Evolutionary conservation across 2,329 filamentous ascomycete species (phyloP).

Genomic region (Neonectria punicea): DNA sequence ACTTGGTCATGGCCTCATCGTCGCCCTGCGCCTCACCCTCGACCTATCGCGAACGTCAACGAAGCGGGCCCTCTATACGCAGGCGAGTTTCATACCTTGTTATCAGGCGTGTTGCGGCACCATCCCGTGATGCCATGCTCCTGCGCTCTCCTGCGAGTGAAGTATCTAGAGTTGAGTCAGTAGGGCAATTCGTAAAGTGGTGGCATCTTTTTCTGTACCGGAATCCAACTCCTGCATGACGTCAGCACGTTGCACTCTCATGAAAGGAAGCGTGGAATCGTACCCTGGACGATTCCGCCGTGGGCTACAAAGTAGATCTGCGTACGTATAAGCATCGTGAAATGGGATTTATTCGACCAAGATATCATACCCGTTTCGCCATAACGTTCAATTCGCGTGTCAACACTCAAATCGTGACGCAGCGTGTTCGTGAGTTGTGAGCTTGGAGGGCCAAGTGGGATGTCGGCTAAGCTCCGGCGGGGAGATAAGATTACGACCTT

Average conservation of each 20-base stretch:
- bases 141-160: constrained; percentile 62
- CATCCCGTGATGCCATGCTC: constrained; percentile 67
- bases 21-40: constrained; percentile 89
- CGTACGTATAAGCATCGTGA: constrained; percentile 1
- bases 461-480: constrained; percentile 22
- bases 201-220: constrained; percentile 50
- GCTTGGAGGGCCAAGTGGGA: constrained; percentile 16
- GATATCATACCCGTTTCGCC: constrained; percentile 49
- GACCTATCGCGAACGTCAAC: constrained; percentile 67
- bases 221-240: constrained; percentile 63
- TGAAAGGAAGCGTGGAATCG: constrained; percentile 26
- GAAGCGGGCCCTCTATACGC: neutral
- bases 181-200: neutral
- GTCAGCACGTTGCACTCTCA: constrained; percentile 39
- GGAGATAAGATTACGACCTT: constrained; percentile 6
- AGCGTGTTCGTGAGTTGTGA: neutral
- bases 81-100: constrained; percentile 56
- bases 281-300: constrained; percentile 75
- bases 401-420: constrained; percentile 2
- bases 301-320: constrained; percentile 73
- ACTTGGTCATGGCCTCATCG: constrained; percentile 70
- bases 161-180: constrained; percentile 56
- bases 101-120: constrained; percentile 68
- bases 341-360: neutral
- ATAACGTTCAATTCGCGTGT: constrained; percentile 33